A percentile compares a stretch with the other conserved stretches of the same genome.
phyloP scores from a whole-genome alignment of 2,329 filamentous ascomycete genomes.

The Polytolypa hystricis region DNA sequence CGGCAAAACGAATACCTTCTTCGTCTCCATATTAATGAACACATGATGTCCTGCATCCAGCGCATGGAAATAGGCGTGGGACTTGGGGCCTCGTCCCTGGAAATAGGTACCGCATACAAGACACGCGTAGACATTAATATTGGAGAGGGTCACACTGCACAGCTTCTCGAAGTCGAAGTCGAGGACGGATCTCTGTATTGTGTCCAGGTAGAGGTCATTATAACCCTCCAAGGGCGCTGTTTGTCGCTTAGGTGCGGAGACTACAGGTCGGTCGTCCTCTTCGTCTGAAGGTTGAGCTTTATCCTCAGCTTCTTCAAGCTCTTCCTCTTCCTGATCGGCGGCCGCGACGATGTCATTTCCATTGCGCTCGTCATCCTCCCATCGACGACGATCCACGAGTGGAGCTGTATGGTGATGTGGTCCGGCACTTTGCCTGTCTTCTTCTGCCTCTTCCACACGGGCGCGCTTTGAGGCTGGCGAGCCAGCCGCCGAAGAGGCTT shows the following conservation, averaged over 20 bases:
- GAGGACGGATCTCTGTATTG: constrained; percentile 80
- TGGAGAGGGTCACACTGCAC: constrained; percentile 88
- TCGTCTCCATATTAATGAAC: constrained; percentile 82
- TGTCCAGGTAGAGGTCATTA: constrained; percentile 93
- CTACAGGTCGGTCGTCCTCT: constrained; percentile 27
- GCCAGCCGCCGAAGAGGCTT: constrained; percentile 21
- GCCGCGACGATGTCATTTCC: constrained; percentile 39
- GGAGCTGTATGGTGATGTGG: constrained; percentile 1
- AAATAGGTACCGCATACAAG: constrained; percentile 97
- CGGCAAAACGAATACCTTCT: constrained; percentile 49
- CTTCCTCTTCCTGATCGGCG: constrained; percentile 58
- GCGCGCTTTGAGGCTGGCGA: constrained; percentile 37
- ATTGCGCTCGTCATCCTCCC: constrained; percentile 27
- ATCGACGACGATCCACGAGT: constrained; percentile 13
- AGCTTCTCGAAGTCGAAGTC: constrained; percentile 99
- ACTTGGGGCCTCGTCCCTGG: constrained; percentile 84
- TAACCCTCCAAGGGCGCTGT: constrained; percentile 75
- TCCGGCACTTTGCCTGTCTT: constrained; percentile 7
- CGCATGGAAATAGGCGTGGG: constrained; percentile 94
- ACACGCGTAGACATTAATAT: constrained; percentile 98
- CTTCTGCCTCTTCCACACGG: constrained; percentile 28
- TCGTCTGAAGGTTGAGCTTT: constrained; percentile 16
- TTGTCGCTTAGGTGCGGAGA: constrained; percentile 48
- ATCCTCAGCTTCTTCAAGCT: constrained; percentile 23
- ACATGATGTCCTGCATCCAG: constrained; percentile 94